Percentiles rank a stretch among this genome's conserved stretches.
These are phyloP conservation scores for Cordyceps javanica DNA, from an alignment of 2,329 filamentous ascomycete genomes.

Conservation along the genomic window DNA sequence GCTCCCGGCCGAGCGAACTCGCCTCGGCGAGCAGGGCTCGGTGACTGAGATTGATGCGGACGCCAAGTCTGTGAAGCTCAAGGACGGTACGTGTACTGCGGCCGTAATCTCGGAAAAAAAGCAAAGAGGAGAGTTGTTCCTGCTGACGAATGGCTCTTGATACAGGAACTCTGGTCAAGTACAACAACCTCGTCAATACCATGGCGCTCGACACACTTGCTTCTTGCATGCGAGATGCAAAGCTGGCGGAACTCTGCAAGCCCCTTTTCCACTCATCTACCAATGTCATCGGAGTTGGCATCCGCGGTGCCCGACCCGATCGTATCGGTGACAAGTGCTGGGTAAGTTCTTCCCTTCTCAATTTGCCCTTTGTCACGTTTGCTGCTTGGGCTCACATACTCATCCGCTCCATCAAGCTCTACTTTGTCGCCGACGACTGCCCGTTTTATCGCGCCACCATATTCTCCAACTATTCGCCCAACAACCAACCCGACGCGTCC, in stretches of 20 bases:
- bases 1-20: constrained; percentile 73
- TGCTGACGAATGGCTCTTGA: too few species aligned
- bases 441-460: constrained; percentile 95
- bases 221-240: constrained; percentile 76
- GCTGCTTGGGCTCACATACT: too few species aligned
- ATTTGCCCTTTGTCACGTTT: too few species aligned
- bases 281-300: constrained; percentile 92
- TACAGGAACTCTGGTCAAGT: constrained; percentile 62
- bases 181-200: constrained; percentile 80
- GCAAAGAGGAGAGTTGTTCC: too few species aligned
- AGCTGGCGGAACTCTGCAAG: constrained; percentile 78
- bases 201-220: constrained; percentile 83
- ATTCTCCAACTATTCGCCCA: constrained; percentile 95
- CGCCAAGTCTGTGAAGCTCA: constrained; percentile 68
- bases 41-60: constrained; percentile 76
- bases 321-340: constrained; percentile 99
- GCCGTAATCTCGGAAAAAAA: too few species aligned
- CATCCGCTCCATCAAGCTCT: constrained; percentile 50
- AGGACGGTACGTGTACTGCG: constrained; percentile 49
- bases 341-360: constrained; percentile 44
- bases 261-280: constrained; percentile 94
- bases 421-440: constrained; percentile 93
- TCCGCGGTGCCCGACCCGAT: constrained; percentile 85
- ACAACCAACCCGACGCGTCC: constrained; percentile 77
- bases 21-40: constrained; percentile 69